Percentiles rank a stretch among this genome's conserved stretches.
Conservation (phyloP, 306 rosid genomes). For the Morella rubra region DNA sequence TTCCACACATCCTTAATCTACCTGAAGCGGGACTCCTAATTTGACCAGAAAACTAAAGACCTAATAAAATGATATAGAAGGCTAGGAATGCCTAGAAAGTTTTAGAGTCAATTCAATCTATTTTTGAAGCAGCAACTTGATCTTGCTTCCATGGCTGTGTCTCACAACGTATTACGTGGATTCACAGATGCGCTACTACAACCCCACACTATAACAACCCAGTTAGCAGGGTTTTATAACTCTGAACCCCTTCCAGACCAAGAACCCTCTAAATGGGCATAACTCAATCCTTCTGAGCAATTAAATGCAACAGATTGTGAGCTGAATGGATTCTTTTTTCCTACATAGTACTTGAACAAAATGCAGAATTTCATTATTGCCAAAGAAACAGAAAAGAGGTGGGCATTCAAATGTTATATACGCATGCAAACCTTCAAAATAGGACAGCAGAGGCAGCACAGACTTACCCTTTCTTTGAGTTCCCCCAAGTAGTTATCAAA, state of each 20-base stretch:
- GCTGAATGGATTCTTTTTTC: neutral
- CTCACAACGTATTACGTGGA: neutral
- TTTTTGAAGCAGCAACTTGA: neutral
- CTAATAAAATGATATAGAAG: neutral
- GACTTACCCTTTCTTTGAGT: constrained; percentile 60
- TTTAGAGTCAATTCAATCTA: neutral
- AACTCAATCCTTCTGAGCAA: neutral
- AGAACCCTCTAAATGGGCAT: neutral
- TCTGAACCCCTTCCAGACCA: neutral
- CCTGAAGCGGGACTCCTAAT: neutral
- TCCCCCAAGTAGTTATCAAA: constrained; percentile 76
- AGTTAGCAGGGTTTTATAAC: neutral
- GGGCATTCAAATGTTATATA: constrained; percentile 17
- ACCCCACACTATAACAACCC: neutral
- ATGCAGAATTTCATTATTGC: neutral
- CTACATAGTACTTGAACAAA: neutral
- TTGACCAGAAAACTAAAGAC: neutral
- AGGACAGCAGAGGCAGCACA: constrained; percentile 22
- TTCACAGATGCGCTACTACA: neutral
- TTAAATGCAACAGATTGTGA: neutral
- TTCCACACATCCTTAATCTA: neutral
- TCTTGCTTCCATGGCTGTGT: neutral
- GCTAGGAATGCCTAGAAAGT: neutral
- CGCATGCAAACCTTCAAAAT: constrained; percentile 10
- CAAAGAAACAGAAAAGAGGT: neutral